phyloP scores from a whole-genome alignment of 805 yeast genomes.

The Tetrapisispora arboricola region DNA sequence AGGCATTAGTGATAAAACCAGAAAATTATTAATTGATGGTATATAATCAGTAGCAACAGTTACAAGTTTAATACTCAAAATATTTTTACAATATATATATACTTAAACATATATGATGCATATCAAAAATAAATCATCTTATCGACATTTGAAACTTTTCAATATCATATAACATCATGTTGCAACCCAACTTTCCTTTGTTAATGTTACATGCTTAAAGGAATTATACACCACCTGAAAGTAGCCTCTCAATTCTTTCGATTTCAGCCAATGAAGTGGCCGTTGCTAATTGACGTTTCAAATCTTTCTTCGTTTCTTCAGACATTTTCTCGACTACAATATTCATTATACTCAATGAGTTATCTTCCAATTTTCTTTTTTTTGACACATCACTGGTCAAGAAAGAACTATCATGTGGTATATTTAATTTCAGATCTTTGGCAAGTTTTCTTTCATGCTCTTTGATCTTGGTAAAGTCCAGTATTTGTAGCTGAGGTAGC shows the following conservation, averaged over 20 bases:
- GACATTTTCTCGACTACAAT: conserved; percentile 38
- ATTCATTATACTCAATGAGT: conserved; percentile 29
- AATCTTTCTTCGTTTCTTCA: conserved; percentile 39
- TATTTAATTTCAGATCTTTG: conserved; percentile 16
- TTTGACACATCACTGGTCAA: background rate
- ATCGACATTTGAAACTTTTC: no score
- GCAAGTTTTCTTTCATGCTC: conserved; percentile 42
- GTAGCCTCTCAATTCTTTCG: conserved; percentile 50
- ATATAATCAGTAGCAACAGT: no score
- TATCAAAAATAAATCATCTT: no score
- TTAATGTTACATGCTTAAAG: no score
- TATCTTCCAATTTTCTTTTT: conserved; percentile 11
- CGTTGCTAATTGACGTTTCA: conserved; percentile 43
- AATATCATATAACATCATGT: no score
- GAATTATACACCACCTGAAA: conserved; percentile 29
- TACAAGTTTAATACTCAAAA: no score
- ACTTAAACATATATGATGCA: no score
- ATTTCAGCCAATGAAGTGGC: conserved; percentile 72
- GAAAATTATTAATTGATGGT: no score
- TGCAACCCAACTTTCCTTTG: no score
- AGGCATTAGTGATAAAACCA: no score
- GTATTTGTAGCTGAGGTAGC: conserved; percentile 48
- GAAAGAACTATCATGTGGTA: background rate
- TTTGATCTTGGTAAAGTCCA: conserved; percentile 62
- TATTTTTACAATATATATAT: no score